Conservation (phyloP, 257 asterid species). For the Solanum lycopersicoides region DNA sequence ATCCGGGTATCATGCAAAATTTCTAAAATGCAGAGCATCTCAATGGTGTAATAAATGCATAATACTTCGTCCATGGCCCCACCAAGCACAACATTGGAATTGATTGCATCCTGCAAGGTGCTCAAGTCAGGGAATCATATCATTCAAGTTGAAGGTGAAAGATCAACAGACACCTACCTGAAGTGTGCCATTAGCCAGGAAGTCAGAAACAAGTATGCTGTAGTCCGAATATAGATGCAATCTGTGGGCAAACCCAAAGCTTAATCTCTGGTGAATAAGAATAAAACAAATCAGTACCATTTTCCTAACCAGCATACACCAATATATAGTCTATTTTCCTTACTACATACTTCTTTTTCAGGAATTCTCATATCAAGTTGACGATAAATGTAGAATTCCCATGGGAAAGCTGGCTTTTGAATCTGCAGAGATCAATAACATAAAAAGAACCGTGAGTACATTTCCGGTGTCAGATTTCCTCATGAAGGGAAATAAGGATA, state of each 20-base stretch:
- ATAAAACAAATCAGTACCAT: constrained; percentile 8
- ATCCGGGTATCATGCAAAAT: constrained; percentile 55
- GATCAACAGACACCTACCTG: constrained; percentile 49
- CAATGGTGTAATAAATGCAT: constrained; percentile 84
- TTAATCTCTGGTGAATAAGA: constrained; percentile 50
- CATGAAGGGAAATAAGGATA: neutral
- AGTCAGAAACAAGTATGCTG: constrained; percentile 79
- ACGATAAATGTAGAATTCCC: constrained; percentile 97
- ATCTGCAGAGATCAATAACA: constrained; percentile 31
- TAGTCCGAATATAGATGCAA: constrained; percentile 88
- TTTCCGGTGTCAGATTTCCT: neutral
- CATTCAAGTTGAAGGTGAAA: neutral
- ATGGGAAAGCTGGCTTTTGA: constrained; percentile 98
- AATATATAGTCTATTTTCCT: neutral
- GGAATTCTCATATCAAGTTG: constrained; percentile 82
- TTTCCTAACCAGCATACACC: neutral
- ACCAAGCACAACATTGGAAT: constrained; percentile 50
- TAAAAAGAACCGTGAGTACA: neutral
- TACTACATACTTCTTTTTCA: constrained; percentile 44
- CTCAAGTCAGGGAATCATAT: constrained; percentile 1
- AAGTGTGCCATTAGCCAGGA: constrained; percentile 79
- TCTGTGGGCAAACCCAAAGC: constrained; percentile 81
- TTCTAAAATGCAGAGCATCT: constrained; percentile 85
- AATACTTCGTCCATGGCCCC: constrained; percentile 83
- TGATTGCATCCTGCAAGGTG: constrained; percentile 74